A percentile compares a stretch with the other conserved stretches of the same genome.
Conservation (phyloP, 1,284 basidiomycete genomes). For the Paramarasmius palmivorus region DNA sequence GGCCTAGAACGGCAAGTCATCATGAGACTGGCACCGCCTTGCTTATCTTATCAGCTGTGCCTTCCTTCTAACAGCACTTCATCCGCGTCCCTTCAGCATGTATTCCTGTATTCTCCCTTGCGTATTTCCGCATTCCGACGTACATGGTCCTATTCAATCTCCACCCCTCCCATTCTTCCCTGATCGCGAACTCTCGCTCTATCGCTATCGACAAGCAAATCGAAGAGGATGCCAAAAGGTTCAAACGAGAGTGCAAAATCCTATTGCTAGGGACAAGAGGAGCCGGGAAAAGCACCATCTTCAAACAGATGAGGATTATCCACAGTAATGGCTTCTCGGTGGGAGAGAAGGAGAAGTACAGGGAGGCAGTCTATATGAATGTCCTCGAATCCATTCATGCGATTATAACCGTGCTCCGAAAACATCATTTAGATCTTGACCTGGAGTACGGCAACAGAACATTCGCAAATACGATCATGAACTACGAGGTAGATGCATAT, state of each 20-base stretch:
- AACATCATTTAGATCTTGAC: slow-evolving; percentile 85
- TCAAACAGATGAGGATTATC: slow-evolving; percentile 99
- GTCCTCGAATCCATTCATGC: slow-evolving; percentile 89
- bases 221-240: slow-evolving; percentile 58
- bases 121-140: no score
- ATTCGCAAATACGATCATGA: slow-evolving; percentile 37
- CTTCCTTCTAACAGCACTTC: no score
- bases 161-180: no score
- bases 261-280: slow-evolving; percentile 74
- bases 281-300: slow-evolving; percentile 94
- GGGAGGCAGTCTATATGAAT: slow-evolving; percentile 83
- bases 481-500: slow-evolving; percentile 48
- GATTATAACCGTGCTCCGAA: slow-evolving; percentile 86
- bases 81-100: no score
- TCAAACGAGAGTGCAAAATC: slow-evolving; percentile 85
- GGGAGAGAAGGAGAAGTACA: slow-evolving; percentile 80
- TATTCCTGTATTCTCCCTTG: no score
- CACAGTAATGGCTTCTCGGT: slow-evolving; percentile 90
- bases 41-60: no score
- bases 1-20: no score
- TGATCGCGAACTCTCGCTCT: no score
- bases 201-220: slow-evolving; percentile 62
- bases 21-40: no score
- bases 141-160: no score
- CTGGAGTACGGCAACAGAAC: slow-evolving; percentile 77